Conservation (phyloP, 2,329 filamentous ascomycete genomes). For the Myriosclerotinia scirpicola region DNA sequence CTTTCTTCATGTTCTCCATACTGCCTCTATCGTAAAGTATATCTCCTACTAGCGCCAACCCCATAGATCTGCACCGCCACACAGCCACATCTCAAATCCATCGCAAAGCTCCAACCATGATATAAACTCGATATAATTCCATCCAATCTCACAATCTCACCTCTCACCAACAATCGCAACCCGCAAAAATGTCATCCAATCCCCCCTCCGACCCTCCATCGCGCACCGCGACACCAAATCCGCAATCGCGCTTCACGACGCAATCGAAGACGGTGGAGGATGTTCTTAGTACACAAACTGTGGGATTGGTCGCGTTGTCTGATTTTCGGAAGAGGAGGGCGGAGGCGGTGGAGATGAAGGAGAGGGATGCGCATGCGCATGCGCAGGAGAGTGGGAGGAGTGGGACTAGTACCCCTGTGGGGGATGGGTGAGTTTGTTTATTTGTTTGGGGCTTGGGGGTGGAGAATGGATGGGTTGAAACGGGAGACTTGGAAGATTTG, state of each 20-base stretch:
- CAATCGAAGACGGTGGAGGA: slow-evolving; percentile 41
- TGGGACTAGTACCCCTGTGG: slow-evolving; percentile 38
- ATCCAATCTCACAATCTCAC: not conserved
- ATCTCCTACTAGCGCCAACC: not conserved
- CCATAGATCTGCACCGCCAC: not conserved
- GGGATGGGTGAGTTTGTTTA: slow-evolving; percentile 55
- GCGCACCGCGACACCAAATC: slow-evolving; percentile 38
- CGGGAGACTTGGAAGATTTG: not conserved
- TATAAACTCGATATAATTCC: not conserved
- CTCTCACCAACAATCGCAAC: not conserved
- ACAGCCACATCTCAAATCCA: slow-evolving; percentile 2
- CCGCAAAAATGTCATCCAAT: slow-evolving; percentile 32
- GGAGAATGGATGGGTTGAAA: not conserved
- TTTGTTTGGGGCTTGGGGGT: slow-evolving; percentile 24
- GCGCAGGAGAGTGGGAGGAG: slow-evolving; percentile 23
- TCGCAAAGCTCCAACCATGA: not conserved
- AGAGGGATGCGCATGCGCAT: slow-evolving; percentile 65
- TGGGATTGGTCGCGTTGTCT: slow-evolving; percentile 86
- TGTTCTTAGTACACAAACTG: slow-evolving; percentile 45
- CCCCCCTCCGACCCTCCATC: slow-evolving; percentile 36
- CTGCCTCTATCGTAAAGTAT: too few species aligned
- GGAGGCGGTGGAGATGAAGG: slow-evolving; percentile 88
- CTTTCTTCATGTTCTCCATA: not conserved
- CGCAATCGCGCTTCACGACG: slow-evolving; percentile 37
- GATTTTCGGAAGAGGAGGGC: slow-evolving; percentile 96